A percentile compares a stretch with the other conserved stretches of the same genome.
Conservation (phyloP, 768 basidiomycete genomes). For the Panaeolus papilionaceus region DNA sequence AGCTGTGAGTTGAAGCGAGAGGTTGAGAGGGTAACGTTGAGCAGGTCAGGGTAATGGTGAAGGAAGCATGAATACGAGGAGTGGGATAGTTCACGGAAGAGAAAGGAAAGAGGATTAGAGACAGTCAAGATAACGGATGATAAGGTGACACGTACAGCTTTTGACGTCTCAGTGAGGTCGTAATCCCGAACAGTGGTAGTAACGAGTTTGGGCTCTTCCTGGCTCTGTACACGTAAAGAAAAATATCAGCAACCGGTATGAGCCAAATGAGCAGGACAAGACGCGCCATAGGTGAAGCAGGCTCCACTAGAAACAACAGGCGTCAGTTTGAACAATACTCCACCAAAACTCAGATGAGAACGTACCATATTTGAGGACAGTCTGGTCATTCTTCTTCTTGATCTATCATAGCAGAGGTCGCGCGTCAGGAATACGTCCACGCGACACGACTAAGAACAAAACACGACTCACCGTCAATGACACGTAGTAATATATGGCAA, state of each 20-base stretch:
- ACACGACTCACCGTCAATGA: constrained; percentile 65
- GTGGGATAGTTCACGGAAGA: neutral
- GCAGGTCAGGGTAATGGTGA: neutral
- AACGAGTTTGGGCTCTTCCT: constrained; percentile 74
- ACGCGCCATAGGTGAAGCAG: constrained; percentile 75
- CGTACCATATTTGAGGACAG: constrained; percentile 93
- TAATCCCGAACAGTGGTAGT: constrained; percentile 96
- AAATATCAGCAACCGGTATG: neutral
- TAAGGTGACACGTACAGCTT: constrained; percentile 54
- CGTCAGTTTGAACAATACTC: neutral
- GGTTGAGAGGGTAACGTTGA: neutral
- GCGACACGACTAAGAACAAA: neutral
- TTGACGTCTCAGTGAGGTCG: constrained; percentile 87
- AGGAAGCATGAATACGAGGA: neutral
- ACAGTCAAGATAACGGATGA: neutral
- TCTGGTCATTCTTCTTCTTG: constrained; percentile 94
- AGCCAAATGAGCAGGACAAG: constrained; percentile 20
- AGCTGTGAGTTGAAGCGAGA: constrained; percentile 43
- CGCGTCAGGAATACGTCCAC: constrained; percentile 2
- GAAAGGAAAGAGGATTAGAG: neutral
- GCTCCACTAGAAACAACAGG: constrained; percentile 65
- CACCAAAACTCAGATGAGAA: constrained; percentile 23
- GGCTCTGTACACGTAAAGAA: constrained; percentile 42
- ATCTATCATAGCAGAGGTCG: constrained; percentile 55
- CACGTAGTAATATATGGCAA: constrained; percentile 82